Evolutionary conservation across 2,329 filamentous ascomycete genomes (phyloP).

Genomic region (Fusarium sp.): DNA sequence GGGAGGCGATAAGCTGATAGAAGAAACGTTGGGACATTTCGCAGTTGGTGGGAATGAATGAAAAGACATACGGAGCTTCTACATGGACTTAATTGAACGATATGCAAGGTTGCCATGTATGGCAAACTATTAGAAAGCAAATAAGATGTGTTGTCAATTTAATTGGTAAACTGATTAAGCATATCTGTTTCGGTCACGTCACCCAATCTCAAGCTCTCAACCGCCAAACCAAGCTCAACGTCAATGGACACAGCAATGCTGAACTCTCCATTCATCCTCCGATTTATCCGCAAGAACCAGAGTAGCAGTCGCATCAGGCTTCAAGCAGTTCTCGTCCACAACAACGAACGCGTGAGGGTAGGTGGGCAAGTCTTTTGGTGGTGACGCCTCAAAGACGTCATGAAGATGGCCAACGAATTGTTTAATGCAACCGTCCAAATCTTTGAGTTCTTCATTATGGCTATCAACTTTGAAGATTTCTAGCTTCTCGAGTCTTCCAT

Average conservation of each 20-base stretch:
- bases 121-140: no score
- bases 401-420: not conserved
- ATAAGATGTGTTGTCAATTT: not conserved
- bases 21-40: fast-evolving
- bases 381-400: not conserved
- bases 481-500: fast-evolving
- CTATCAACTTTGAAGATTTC: not conserved
- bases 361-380: not conserved
- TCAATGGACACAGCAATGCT: not conserved
- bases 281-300: not conserved
- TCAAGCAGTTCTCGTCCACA: not conserved
- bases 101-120: no score
- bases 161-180: not conserved
- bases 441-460: fast-evolving
- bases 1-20: not conserved
- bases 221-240: not conserved
- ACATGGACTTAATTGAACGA: no score
- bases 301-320: fast-evolving
- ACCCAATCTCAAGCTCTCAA: not conserved
- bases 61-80: not conserved
- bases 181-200: not conserved
- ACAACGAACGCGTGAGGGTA: not conserved
- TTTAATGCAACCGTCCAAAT: fast-evolving
- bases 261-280: not conserved
- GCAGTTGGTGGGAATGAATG: no score